These are phyloP conservation scores for Pseudonitzschia multiseries DNA, from an alignment of 108 stramenopile genomes.

Conservation along the genomic window DNA sequence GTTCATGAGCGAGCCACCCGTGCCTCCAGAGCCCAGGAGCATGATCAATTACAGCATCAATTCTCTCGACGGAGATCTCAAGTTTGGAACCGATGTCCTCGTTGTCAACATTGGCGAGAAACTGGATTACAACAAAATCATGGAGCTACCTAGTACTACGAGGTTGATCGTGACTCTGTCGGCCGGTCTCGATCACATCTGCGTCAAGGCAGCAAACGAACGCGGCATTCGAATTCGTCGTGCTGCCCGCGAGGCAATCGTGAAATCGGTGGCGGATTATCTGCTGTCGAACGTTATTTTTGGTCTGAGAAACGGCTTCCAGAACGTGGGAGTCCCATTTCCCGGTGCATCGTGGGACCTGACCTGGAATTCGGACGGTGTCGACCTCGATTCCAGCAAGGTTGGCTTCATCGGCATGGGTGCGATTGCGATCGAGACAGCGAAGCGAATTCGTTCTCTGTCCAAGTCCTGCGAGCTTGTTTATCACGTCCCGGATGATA, in stretches of 20 bases:
- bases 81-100: constrained; percentile 40
- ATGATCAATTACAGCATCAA: constrained; percentile 34
- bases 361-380: constrained; percentile 61
- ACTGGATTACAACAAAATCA: constrained; percentile 40
- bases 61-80: constrained; percentile 27
- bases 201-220: constrained; percentile 43
- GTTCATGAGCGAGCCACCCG: constrained; percentile 40
- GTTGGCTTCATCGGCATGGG: constrained; percentile 65
- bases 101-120: constrained; percentile 56
- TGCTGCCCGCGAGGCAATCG: constrained; percentile 54
- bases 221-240: constrained; percentile 49
- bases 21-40: constrained; percentile 27
- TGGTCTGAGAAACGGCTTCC: constrained; percentile 54
- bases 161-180: constrained; percentile 54
- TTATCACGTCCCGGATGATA: constrained; percentile 42
- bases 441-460: constrained; percentile 43
- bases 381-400: constrained; percentile 37
- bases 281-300: constrained; percentile 45
- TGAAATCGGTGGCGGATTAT: constrained; percentile 53
- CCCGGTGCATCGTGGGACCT: constrained; percentile 54
- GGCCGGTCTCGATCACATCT: constrained; percentile 67
- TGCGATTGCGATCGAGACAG: constrained; percentile 43
- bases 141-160: constrained; percentile 45
- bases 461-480: constrained; percentile 44
- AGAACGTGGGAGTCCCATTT: constrained; percentile 60